phyloP scores from a whole-genome alignment of 1,139 yeast species.

The Lodderomyces oxycetoniae region DNA sequence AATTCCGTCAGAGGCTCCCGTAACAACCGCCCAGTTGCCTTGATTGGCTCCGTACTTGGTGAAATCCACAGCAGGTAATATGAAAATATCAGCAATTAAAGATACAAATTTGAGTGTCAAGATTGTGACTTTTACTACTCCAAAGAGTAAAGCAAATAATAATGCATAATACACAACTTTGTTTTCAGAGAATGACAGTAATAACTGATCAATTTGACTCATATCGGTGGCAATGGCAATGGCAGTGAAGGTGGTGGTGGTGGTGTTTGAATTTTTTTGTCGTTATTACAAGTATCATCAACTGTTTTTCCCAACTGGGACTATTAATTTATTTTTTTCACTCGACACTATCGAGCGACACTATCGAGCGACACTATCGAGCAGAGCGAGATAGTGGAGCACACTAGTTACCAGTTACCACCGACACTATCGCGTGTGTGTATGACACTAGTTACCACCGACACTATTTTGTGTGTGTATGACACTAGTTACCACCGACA shows the following conservation, averaged over 20 bases:
- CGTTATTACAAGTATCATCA: too few relatives aligned
- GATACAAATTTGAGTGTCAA: slow-evolving; percentile 36
- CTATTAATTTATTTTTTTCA: too few relatives aligned
- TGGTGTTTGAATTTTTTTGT: neutral
- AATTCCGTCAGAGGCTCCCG: slow-evolving; percentile 97
- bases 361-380: too few relatives aligned
- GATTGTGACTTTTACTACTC: slow-evolving; percentile 46
- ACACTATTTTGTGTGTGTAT: too few relatives aligned
- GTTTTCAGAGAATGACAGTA: slow-evolving; percentile 17
- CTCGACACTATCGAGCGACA: too few relatives aligned
- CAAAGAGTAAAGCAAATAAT: slow-evolving; percentile 41
- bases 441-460: too few relatives aligned
- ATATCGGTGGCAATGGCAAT: slow-evolving; percentile 7
- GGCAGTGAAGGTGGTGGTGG: slow-evolving; percentile 1
- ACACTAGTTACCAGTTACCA: too few relatives aligned
- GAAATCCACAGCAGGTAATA: slow-evolving; percentile 62
- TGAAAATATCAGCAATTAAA: slow-evolving; percentile 51
- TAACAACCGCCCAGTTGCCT: slow-evolving; percentile 81
- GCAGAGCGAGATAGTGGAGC: too few relatives aligned
- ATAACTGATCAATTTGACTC: slow-evolving; percentile 15
- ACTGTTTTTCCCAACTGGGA: too few relatives aligned
- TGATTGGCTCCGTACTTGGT: slow-evolving; percentile 62
- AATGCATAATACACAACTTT: slow-evolving; percentile 22
- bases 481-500: too few relatives aligned
- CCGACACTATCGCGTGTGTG: too few relatives aligned